Evolutionary conservation across 2,329 filamentous ascomycete genomes (phyloP), one percentile per base, ranked within the genome.

Genomic region (Lasiodiplodia sp.): DNA sequence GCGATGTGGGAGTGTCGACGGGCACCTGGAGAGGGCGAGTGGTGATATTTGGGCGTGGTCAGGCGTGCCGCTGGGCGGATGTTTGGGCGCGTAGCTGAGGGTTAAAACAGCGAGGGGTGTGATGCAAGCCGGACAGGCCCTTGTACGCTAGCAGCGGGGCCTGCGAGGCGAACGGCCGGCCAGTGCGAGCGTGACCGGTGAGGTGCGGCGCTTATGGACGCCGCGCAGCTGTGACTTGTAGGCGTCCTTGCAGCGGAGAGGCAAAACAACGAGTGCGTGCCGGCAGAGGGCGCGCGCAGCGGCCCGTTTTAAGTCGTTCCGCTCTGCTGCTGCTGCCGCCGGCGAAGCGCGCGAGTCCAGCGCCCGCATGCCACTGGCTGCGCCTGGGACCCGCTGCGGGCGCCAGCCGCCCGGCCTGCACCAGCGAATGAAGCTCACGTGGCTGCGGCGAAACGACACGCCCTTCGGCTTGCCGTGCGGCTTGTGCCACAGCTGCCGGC

Each of bases 41-140:
- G 73, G 72, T 73, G 70, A 71, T 71, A 69, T 67, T 68, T 68
- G 69, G 63, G 70, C 63, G 31, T 8, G 40, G 60, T 64, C 60
- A 64, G 60, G 60, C 60, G 60, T 64, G 60, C 60, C 60, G 66
- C 66, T 18, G 66, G 66, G 44, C 51, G 57, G 40, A 10, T 68
- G 56, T 67, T 57, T 60, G 52, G 52, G 66, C 51, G 51, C 55
- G 51, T 67, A 51, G 38, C 16, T 21, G 58, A 37, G 58, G 44
- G 66, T 69, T 71, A 63, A 66, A 70, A 67, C 71, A 67, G 66
- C 63, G 47, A 64, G 69, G 60, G 69, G 66, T 68, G 72, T 71
- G 71, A 72, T 75, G 73, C 73, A 70, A 75, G 75, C 76, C 72
- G 76, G 73, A 62, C 57, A 49, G 40, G 58, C 58, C 40, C 40